Evolutionary conservation across 768 basidiomycete genomes (phyloP).

Genomic region (Calvatia gigantea): DNA sequence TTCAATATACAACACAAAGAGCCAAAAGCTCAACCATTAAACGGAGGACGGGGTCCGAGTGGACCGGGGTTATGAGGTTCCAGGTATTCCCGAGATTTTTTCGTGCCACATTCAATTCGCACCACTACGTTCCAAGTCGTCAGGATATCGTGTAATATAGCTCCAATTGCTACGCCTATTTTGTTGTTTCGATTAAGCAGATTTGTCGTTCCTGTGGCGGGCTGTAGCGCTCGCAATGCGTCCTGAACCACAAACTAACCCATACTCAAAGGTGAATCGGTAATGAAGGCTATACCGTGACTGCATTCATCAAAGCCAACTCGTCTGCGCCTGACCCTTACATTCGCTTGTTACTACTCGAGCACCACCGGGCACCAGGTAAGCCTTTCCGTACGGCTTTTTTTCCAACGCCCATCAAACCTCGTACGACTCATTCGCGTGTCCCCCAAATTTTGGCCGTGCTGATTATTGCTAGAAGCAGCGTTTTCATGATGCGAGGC

Average conservation of each 20-base stretch:
- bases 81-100: constrained; percentile 44
- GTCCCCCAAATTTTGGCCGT: constrained; percentile 73
- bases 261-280: neutral
- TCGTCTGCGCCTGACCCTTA: constrained; percentile 33
- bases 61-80: constrained; percentile 9
- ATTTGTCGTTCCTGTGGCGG: constrained; percentile 55
- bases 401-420: constrained; percentile 80
- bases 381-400: constrained; percentile 82
- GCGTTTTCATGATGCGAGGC: constrained; percentile 90
- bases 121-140: constrained; percentile 53
- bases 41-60: too few species aligned
- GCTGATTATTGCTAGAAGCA: constrained; percentile 79
- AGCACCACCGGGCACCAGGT: constrained; percentile 76
- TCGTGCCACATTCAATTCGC: constrained; percentile 62
- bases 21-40: too few species aligned
- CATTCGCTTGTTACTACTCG: constrained; percentile 71
- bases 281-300: constrained; percentile 48
- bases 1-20: too few species aligned
- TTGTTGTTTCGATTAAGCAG: constrained; percentile 47
- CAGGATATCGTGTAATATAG: constrained; percentile 49
- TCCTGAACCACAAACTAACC: constrained; percentile 34
- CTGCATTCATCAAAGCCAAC: constrained; percentile 49
- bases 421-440: constrained; percentile 86
- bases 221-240: constrained; percentile 57
- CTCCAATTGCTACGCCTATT: constrained; percentile 43